Conservation (phyloP, 148 eudicot species). For the Pouteria glomerata region DNA sequence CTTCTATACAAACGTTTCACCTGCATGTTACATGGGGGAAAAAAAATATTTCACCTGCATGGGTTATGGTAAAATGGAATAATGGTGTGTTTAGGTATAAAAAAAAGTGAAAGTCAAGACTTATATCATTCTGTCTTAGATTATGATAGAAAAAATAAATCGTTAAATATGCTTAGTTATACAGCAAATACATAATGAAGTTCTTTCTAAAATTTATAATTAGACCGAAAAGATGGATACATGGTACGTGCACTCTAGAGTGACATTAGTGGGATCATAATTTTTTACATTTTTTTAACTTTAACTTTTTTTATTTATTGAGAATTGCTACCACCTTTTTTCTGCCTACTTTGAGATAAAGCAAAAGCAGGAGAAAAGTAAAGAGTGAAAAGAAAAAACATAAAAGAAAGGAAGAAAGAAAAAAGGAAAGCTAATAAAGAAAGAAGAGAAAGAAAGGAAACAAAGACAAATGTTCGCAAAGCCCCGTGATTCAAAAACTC, state of each 20-base stretch:
- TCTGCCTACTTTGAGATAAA: conserved; percentile 52
- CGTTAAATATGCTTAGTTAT: too few species aligned
- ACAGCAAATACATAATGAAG: too few species aligned
- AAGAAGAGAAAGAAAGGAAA: conserved; percentile 17
- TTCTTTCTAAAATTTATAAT: too few species aligned
- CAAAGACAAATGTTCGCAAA: conserved; percentile 20
- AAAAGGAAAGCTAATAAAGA: conserved; percentile 14
- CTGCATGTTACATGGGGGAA: too few species aligned
- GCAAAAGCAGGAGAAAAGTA: conserved; percentile 48
- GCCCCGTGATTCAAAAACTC: conserved; percentile 32
- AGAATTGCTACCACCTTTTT: conserved; percentile 45
- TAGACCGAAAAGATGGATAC: not conserved
- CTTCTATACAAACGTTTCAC: too few species aligned
- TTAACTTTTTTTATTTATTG: conserved; percentile 24
- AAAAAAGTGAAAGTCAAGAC: too few species aligned
- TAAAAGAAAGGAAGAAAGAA: conserved; percentile 9
- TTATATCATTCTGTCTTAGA: too few species aligned
- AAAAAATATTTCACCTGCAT: too few species aligned
- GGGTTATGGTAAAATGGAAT: too few species aligned
- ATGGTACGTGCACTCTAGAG: conserved; percentile 7
- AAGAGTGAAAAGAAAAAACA: conserved; percentile 9
- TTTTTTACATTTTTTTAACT: not conserved
- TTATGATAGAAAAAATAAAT: too few species aligned
- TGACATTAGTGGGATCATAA: not conserved
- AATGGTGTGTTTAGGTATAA: too few species aligned